phyloP scores from a whole-genome alignment of 345 rosid genomes.

The Zanthoxylum bungeanum region DNA sequence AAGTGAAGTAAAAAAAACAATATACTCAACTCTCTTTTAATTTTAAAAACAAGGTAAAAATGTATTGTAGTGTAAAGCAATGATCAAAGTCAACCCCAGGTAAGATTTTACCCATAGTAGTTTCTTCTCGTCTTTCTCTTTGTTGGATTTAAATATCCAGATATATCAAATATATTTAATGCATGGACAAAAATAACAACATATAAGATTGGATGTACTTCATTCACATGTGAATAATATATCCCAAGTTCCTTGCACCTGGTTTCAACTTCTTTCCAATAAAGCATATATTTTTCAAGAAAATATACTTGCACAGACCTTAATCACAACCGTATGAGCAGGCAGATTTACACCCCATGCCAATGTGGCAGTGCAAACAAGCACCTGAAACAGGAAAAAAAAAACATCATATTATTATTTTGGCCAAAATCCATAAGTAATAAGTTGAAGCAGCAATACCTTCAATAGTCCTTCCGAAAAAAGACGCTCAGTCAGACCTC shows the following conservation, averaged over 20 bases:
- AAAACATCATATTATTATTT: slow-evolving; percentile 9
- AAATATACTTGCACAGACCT: slow-evolving; percentile 43
- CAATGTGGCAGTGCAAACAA: slow-evolving; percentile 97
- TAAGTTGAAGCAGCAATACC: slow-evolving; percentile 35
- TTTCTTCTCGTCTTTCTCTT: slow-evolving; percentile 3
- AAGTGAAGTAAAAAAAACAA: neutral
- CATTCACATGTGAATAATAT: neutral
- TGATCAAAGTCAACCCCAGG: neutral
- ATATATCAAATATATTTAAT: neutral
- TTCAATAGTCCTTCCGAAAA: slow-evolving; percentile 90
- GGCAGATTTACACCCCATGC: slow-evolving; percentile 99
- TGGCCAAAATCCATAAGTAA: slow-evolving; percentile 9
- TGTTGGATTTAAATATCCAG: neutral
- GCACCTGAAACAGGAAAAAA: slow-evolving; percentile 56
- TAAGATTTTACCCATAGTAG: neutral
- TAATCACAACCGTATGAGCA: slow-evolving; percentile 96
- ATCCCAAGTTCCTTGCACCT: neutral
- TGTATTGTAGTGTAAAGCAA: neutral
- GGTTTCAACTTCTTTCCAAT: neutral
- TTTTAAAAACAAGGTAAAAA: neutral
- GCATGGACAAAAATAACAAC: neutral
- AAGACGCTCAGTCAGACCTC: slow-evolving; percentile 90
- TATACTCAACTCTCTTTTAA: slow-evolving; percentile 9
- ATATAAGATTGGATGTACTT: neutral
- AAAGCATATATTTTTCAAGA: neutral